Evolutionary conservation across 2,329 filamentous ascomycete genomes (phyloP).

Genomic region (Metarhizium guizhouense): DNA sequence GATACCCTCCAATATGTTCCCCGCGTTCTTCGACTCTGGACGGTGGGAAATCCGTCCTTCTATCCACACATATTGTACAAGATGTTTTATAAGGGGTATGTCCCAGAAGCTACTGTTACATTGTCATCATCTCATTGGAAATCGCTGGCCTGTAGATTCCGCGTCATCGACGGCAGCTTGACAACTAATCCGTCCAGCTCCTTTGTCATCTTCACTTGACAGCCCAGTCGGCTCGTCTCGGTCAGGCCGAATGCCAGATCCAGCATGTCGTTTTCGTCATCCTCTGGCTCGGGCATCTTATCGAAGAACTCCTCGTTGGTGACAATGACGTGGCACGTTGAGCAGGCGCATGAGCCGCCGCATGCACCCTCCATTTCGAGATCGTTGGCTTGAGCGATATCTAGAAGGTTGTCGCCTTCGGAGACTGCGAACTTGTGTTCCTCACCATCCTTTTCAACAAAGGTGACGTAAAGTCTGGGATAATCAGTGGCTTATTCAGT

Average conservation of each 20-base stretch:
- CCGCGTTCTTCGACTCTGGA: not conserved
- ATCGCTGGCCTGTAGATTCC: conserved; percentile 92
- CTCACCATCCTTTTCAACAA: conserved; percentile 82
- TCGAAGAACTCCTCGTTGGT: conserved; percentile 65
- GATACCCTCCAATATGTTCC: conserved; percentile 5
- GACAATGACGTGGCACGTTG: conserved; percentile 87
- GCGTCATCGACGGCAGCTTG: conserved; percentile 82
- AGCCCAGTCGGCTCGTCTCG: conserved; percentile 75
- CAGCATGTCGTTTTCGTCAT: conserved; percentile 84
- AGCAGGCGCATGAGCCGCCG: conserved; percentile 87
- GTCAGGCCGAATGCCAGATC: conserved; percentile 85
- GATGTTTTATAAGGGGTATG: not conserved
- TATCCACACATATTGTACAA: conserved; percentile 5
- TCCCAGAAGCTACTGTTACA: not conserved
- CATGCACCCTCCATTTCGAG: conserved; percentile 98
- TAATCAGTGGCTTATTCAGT: not conserved
- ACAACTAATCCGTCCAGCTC: conserved; percentile 82
- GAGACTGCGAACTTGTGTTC: conserved; percentile 70
- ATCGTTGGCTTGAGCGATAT: conserved; percentile 90
- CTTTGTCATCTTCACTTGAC: conserved; percentile 86
- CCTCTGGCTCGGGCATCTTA: conserved; percentile 66
- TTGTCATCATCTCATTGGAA: conserved; percentile 40
- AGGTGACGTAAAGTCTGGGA: conserved; percentile 73
- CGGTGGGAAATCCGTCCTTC: not conserved
- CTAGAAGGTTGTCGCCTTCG: conserved; percentile 85